phyloP scores from a whole-genome alignment of 2,329 filamentous ascomycete genomes.

The Mariannaea sp. region DNA sequence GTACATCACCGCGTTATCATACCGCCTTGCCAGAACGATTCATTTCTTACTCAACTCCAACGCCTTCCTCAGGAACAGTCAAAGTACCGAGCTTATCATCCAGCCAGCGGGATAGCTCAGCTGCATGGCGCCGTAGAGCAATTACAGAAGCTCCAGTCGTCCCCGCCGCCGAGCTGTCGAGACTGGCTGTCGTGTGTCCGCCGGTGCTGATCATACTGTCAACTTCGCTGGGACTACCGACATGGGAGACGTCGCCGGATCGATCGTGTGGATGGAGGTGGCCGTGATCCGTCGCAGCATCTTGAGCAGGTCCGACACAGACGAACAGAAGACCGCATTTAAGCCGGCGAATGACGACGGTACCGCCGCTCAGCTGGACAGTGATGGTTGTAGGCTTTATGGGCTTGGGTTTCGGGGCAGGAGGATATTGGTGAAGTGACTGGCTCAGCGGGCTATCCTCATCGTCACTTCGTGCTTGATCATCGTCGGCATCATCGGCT shows the following conservation, averaged over 20 bases:
- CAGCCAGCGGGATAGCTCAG: conserved; percentile 63
- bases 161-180: conserved; percentile 40
- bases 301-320: conserved; percentile 56
- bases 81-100: conserved; percentile 63
- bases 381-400: conserved; percentile 54
- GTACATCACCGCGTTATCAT: background rate
- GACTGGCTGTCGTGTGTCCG: conserved; percentile 50
- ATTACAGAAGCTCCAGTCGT: conserved; percentile 54
- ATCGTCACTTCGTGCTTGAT: conserved; percentile 18
- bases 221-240: conserved; percentile 49
- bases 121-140: conserved; percentile 59
- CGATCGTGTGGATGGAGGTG: conserved; percentile 27
- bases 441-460: conserved; percentile 34
- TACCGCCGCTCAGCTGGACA: conserved; percentile 62
- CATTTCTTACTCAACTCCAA: conserved; percentile 42
- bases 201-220: conserved; percentile 54
- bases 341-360: conserved; percentile 63
- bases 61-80: conserved; percentile 57
- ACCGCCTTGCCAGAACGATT: background rate
- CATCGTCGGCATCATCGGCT: conserved; percentile 30
- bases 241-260: conserved; percentile 42
- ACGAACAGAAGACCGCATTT: conserved; percentile 66
- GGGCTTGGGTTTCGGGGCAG: conserved; percentile 24
- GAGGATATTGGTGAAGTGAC: conserved; percentile 32
- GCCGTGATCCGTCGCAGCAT: conserved; percentile 24